A percentile compares a stretch with the other conserved stretches of the same genome.
phyloP scores from a whole-genome alignment of 805 yeast species.

The Saccharomycopsis fodiens region DNA sequence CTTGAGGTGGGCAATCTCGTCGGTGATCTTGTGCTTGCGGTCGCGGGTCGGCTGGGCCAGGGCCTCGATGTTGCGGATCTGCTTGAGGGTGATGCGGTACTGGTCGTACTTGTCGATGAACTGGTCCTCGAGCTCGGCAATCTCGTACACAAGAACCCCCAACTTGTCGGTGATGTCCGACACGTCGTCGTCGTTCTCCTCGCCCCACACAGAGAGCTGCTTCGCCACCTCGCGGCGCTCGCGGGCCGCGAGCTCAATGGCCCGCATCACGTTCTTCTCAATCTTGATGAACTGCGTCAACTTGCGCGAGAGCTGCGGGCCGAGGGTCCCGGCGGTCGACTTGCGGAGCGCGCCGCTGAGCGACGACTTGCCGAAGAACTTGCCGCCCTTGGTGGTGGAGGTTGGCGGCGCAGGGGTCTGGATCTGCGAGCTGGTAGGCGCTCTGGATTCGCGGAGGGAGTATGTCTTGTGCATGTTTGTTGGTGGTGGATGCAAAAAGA shows the following conservation, averaged over 20 bases:
- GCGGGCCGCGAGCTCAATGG: slow-evolving; percentile 84
- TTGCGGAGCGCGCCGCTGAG: slow-evolving; percentile 67
- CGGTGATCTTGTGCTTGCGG: slow-evolving; percentile 95
- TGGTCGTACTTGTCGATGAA: slow-evolving; percentile 97
- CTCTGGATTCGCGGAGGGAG: slow-evolving; percentile 69
- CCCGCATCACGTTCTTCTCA: slow-evolving; percentile 93
- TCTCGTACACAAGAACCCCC: slow-evolving; percentile 91
- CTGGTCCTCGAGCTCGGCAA: slow-evolving; percentile 97
- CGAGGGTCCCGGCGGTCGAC: slow-evolving; percentile 82
- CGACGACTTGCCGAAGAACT: slow-evolving; percentile 64
- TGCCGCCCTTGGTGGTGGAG: slow-evolving; percentile 51
- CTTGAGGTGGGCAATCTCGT: slow-evolving; percentile 94
- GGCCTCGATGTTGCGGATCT: slow-evolving; percentile 93
- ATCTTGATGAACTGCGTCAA: slow-evolving; percentile 87
- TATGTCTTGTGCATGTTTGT: slow-evolving; percentile 87
- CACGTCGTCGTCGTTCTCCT: slow-evolving; percentile 84
- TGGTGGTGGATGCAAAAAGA: too few relatives aligned
- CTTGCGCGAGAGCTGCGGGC: slow-evolving; percentile 92
- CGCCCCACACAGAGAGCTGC: slow-evolving; percentile 97
- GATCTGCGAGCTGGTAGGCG: slow-evolving; percentile 76
- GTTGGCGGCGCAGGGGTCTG: slow-evolving; percentile 79
- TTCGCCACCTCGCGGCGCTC: slow-evolving; percentile 96
- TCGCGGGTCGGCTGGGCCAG: slow-evolving; percentile 98
- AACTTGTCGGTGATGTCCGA: slow-evolving; percentile 95
- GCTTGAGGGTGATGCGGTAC: slow-evolving; percentile 91